Evolutionary conservation across 345 rosid genomes (phyloP).

Genomic region (Sisymbrium altissimum): DNA sequence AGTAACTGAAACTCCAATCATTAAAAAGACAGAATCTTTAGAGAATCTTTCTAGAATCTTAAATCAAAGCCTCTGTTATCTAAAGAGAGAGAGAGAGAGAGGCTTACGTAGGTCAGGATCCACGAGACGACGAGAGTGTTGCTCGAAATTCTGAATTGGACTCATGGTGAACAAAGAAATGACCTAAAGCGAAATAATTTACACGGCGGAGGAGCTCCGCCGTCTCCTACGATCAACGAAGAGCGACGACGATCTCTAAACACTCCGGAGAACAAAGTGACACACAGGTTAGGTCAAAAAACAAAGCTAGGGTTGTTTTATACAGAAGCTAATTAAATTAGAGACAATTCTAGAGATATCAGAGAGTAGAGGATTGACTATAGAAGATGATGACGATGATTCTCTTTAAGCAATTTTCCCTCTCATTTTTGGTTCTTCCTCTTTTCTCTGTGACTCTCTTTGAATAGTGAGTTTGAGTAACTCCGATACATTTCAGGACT

Average conservation of each 20-base stretch:
- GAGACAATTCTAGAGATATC: neutral
- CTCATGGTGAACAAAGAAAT: slow-evolving; percentile 48
- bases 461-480: slow-evolving; percentile 11
- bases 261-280: neutral
- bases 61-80: neutral
- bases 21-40: neutral
- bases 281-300: slow-evolving; percentile 29
- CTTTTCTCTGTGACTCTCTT: neutral
- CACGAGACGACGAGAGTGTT: slow-evolving; percentile 77
- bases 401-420: slow-evolving; percentile 23
- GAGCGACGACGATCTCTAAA: neutral
- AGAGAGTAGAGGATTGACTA: neutral
- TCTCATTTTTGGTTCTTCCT: slow-evolving; percentile 13
- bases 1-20: neutral
- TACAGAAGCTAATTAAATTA: neutral
- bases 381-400: slow-evolving; percentile 1
- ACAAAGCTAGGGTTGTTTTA: slow-evolving; percentile 9
- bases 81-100: neutral
- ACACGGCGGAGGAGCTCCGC: slow-evolving; percentile 16
- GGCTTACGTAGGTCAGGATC: slow-evolving; percentile 72
- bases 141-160: slow-evolving; percentile 97
- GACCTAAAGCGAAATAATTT: slow-evolving; percentile 18
- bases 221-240: neutral
- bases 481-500: slow-evolving; percentile 6
- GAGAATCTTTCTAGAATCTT: no score